Evolutionary conservation across 179 eudicot species (phyloP), one percentile per base, ranked within the genome.

Genomic region (Silene vulgaris): DNA sequence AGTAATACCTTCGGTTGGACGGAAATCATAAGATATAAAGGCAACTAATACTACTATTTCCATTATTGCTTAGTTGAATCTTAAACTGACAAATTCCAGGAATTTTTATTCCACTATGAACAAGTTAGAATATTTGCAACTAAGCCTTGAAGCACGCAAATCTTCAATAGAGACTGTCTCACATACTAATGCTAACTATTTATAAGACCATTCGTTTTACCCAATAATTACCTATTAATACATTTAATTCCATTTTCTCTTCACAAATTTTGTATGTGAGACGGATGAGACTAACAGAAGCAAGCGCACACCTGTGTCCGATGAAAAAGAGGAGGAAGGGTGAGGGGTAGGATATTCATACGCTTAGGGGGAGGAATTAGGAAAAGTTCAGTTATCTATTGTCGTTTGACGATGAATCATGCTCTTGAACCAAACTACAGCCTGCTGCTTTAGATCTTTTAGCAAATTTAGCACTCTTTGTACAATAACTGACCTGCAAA

Each of bases 401-500:
- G 71, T 88, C 84, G 54, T 84, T 84, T 69, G 88, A 65, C 79
- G 76, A 87, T 60, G 87, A 73, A 80, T 85, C 86, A 29, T 82
- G 80, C 74, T 76, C 86, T 50, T 87, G 68, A 81, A 85, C 77
- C 48, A 82, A 89, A 56, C 83, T 86, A 73, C 86, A 35, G 65
- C 87, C 26, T 23, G 26, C 26, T 23, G 26, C 90, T 73, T 80
- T 85, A 75, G 82, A 81, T 45, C 78, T 82, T 60, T 85, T 88
- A 75, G 82, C 87, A 76, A 81, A 87, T 77, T 84, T 86, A 37
- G 91, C 92, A 61, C 74, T 84, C 75, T 89, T 85, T 69, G 86
- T 76, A 65, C 89, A 32, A 62, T 86, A 84, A 74, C 86, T 91
- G 77, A 89, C 90, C 97, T 93, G 88, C 75, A 82, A 82, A 43